A percentile compares a stretch with the other conserved stretches of the same genome.
Evolutionary conservation across 495 filamentous ascomycete species (phyloP).

Genomic region (Pseudevernia furfuracea): DNA sequence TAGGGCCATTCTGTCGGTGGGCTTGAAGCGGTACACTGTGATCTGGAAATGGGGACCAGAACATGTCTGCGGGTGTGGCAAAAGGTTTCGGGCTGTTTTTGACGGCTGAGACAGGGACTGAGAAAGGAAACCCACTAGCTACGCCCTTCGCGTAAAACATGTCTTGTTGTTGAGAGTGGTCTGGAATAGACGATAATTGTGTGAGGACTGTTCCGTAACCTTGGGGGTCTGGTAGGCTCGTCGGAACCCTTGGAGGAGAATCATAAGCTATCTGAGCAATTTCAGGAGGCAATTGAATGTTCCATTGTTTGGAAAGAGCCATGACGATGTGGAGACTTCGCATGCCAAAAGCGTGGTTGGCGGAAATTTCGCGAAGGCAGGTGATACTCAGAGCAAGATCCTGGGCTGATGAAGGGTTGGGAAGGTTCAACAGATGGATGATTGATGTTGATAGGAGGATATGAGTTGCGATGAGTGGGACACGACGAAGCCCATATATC

Average conservation of each 20-base stretch:
- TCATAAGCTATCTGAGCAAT: slow-evolving; percentile 1
- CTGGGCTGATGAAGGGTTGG: slow-evolving; percentile 12
- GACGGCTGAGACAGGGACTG: neutral
- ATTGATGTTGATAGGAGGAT: slow-evolving; percentile 31
- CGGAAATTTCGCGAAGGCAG: slow-evolving; percentile 26
- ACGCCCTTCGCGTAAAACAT: neutral
- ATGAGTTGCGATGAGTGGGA: slow-evolving; percentile 28
- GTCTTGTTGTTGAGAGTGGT: neutral
- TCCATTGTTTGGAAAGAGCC: slow-evolving; percentile 29
- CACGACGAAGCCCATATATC: slow-evolving; percentile 29
- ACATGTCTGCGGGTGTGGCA: slow-evolving; percentile 2
- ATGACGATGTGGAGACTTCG: slow-evolving; percentile 24
- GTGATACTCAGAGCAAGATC: slow-evolving; percentile 25
- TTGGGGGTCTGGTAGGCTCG: neutral
- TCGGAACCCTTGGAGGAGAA: neutral
- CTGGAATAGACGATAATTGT: neutral
- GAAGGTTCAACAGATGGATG: slow-evolving; percentile 33
- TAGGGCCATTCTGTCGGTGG: slow-evolving; percentile 7
- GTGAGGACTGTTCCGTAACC: neutral
- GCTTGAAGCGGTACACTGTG: slow-evolving; percentile 22
- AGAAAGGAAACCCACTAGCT: neutral
- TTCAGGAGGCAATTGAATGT: slow-evolving; percentile 26
- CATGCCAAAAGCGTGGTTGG: slow-evolving; percentile 21
- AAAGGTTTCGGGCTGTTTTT: slow-evolving; percentile 1
- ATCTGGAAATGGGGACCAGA: slow-evolving; percentile 27